Conservation (phyloP, 2,329 filamentous ascomycete genomes). For the Ilyonectria mors-panacis region DNA sequence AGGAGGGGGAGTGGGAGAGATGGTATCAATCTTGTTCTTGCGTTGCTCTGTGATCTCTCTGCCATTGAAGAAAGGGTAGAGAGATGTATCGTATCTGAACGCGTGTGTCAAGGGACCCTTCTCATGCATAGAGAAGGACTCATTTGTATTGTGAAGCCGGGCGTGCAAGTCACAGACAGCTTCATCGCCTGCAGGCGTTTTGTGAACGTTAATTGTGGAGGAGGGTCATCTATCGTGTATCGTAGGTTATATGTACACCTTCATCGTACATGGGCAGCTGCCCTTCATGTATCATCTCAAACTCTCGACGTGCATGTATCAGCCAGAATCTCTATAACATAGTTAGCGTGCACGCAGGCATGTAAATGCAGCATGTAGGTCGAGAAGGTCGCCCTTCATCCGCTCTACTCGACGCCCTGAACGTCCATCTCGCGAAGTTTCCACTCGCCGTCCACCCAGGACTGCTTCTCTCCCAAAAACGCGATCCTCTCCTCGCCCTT, state of each 20-base stretch:
- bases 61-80: conserved; percentile 65
- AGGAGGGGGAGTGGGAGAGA: conserved; percentile 18
- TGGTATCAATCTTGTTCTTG: conserved; percentile 63
- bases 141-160: background rate
- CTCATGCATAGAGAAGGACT: background rate
- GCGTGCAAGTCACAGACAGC: background rate
- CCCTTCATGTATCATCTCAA: conserved; percentile 29
- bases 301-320: conserved; percentile 5
- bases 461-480: conserved; percentile 87
- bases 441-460: conserved; percentile 84
- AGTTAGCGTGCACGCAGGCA: conserved; percentile 18
- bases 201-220: conserved; percentile 36
- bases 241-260: conserved; percentile 46
- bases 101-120: conserved; percentile 52
- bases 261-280: conserved; percentile 41
- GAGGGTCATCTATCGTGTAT: conserved; percentile 48
- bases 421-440: conserved; percentile 82
- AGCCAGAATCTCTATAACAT: conserved; percentile 22
- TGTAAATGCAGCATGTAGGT: conserved; percentile 13
- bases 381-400: conserved; percentile 6
- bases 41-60: conserved; percentile 73
- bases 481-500: conserved; percentile 74
- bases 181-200: conserved; percentile 11
- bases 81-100: conserved; percentile 78
- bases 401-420: conserved; percentile 56